Conservation (phyloP, 257 asterid species). For the Solanum habrochaites region DNA sequence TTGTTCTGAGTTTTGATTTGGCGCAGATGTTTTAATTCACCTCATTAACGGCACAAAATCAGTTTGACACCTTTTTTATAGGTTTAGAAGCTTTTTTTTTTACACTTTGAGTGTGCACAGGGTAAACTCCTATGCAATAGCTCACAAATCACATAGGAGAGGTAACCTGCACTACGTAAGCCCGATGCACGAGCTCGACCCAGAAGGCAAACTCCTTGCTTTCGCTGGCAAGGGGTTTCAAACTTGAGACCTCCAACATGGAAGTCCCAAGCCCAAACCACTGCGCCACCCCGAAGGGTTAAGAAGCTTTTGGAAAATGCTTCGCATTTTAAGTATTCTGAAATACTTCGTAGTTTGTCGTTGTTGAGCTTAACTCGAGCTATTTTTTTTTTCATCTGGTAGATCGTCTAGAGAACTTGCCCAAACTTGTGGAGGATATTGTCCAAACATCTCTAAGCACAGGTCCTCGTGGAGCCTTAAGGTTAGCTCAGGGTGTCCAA, state of each 20-base stretch:
- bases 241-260: too few relatives aligned
- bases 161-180: too few relatives aligned
- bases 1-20: neutral
- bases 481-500: constrained; percentile 96
- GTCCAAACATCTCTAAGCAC: constrained; percentile 85
- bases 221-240: too few relatives aligned
- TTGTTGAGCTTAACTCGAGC: neutral
- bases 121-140: too few relatives aligned
- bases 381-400: neutral
- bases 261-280: too few relatives aligned
- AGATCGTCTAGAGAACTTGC: constrained; percentile 75
- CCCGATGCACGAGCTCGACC: too few relatives aligned
- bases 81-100: neutral
- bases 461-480: constrained; percentile 93
- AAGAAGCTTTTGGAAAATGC: neutral
- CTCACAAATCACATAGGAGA: too few relatives aligned
- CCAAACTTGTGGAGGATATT: constrained; percentile 86
- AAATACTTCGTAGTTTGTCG: neutral
- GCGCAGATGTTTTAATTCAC: neutral
- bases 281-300: too few relatives aligned
- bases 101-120: too few relatives aligned
- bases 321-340: neutral
- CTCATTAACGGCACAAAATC: neutral
- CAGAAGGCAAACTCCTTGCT: too few relatives aligned
- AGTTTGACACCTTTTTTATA: neutral